phyloP scores from a whole-genome alignment of 106 monocot species.

The Agapanthus africanus region DNA sequence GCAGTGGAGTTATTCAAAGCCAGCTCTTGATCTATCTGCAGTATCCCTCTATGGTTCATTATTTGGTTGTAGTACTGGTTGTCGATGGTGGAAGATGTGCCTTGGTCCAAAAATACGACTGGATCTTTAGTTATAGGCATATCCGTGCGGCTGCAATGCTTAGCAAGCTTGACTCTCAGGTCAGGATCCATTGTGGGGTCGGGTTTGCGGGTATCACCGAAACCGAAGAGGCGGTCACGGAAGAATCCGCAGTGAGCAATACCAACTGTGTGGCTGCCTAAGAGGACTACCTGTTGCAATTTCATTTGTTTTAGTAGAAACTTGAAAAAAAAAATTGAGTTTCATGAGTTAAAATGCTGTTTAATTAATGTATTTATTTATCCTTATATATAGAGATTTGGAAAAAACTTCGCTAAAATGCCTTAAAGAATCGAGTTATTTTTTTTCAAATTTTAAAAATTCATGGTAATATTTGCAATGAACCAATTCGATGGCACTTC shows the following conservation, averaged over 20 bases:
- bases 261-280: conserved; percentile 30
- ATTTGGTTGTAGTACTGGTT: conserved; percentile 27
- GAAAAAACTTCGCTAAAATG: no score
- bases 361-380: no score
- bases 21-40: conserved; percentile 37
- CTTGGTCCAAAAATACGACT: conserved; percentile 18
- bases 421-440: no score
- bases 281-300: conserved; percentile 22
- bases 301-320: no score
- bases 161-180: neutral
- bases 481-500: no score
- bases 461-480: no score
- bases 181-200: conserved; percentile 20
- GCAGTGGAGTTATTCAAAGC: conserved; percentile 16
- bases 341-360: no score
- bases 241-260: conserved; percentile 24
- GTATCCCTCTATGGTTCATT: conserved; percentile 7
- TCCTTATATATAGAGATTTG: no score
- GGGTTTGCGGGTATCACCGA: conserved; percentile 9
- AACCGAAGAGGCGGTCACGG: conserved; percentile 19
- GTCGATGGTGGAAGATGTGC: conserved; percentile 17
- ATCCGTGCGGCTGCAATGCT: neutral
- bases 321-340: no score
- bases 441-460: no score
- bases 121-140: conserved; percentile 11